Evolutionary conservation across 148 eudicot genomes (phyloP), one percentile per base, ranked within the genome.

Genomic region (Rhododendron molle): DNA sequence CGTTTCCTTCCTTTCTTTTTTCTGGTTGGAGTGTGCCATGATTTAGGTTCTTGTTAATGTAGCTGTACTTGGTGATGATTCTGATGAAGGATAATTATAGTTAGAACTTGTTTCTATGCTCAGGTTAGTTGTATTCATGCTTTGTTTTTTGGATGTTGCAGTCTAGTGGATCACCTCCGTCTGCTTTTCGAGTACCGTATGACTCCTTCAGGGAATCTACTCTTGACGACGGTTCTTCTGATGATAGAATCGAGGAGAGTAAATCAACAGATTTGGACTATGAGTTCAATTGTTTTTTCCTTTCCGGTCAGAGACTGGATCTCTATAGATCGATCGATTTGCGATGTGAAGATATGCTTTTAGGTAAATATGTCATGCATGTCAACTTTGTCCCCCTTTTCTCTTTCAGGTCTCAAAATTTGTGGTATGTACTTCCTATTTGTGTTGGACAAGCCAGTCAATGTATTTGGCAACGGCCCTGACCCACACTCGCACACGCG

Each of bases 331-430:
- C 93, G 87, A 94, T 96, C 85, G 99, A 96, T 88, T 88, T 92
- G 56, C 96, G 99, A 16, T 96, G 99, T 84, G 99, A 96, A 92
- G 96, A 92, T 86, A 96, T 96, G 99, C 88, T 96, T 87, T 91
- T 93, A 91, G 98, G 98, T 95, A 83, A 86, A 74, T 15, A 23
- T 73, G 76, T 50, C 72, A 86, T 78, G 87, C 71, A 79, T 74
- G 44, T 86, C 78, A 50, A 76, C 56, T 36, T 80, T 83, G 36
- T 54, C 32, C 40, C 40, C 32, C 69, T 5, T 46, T 60, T 9
- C 73, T 81, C 10, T 80, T 74, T 83, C 69, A 47, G 62, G 38
- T 72, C 79, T 83, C 77, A 62, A 46, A 60, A 43, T 20, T 28
- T 49, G 5, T 34, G 58, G 13, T 30, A 21, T 76, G 14, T 43